Conservation (phyloP, 192 early-diverging fungal species). For the Coemansia sp. region DNA sequence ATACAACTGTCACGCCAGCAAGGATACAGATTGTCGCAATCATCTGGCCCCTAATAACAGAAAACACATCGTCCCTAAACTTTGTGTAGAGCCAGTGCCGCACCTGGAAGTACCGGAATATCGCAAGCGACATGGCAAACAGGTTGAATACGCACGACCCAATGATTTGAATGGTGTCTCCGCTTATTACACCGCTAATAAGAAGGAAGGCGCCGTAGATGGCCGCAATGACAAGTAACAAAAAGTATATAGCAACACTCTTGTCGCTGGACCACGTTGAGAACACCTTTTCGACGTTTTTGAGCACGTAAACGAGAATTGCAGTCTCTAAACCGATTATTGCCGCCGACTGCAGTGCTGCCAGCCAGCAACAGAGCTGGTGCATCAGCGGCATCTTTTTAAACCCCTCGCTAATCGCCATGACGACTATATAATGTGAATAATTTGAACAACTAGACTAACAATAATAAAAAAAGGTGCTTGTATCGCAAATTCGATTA, state of each 20-base stretch:
- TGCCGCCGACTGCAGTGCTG: slow-evolving; percentile 27
- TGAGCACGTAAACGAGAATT: slow-evolving; percentile 40
- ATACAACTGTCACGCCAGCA: slow-evolving; percentile 32
- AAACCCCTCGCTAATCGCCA: slow-evolving; percentile 52
- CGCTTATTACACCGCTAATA: slow-evolving; percentile 43
- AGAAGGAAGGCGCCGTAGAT: slow-evolving; percentile 44
- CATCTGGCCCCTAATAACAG: slow-evolving; percentile 25
- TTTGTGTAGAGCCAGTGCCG: slow-evolving; percentile 27
- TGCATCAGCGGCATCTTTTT: slow-evolving; percentile 48
- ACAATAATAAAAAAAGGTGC: neutral
- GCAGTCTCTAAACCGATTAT: slow-evolving; percentile 38
- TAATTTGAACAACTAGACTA: neutral
- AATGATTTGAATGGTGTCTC: slow-evolving; percentile 51
- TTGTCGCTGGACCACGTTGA: slow-evolving; percentile 50
- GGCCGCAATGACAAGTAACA: slow-evolving; percentile 40
- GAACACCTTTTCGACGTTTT: slow-evolving; percentile 47
- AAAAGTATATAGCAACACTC: slow-evolving; percentile 52
- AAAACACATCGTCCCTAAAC: slow-evolving; percentile 16
- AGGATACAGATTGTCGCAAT: slow-evolving; percentile 34
- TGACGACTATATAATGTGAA: slow-evolving; percentile 1
- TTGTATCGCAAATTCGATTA: neutral
- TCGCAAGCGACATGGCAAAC: slow-evolving; percentile 47
- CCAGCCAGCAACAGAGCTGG: slow-evolving; percentile 42
- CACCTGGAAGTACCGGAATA: slow-evolving; percentile 51
- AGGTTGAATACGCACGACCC: slow-evolving; percentile 49